Percentiles rank a stretch among this genome's conserved stretches.
Evolutionary conservation across 768 basidiomycete species (phyloP).

Genomic region (Termitomyces sp.): DNA sequence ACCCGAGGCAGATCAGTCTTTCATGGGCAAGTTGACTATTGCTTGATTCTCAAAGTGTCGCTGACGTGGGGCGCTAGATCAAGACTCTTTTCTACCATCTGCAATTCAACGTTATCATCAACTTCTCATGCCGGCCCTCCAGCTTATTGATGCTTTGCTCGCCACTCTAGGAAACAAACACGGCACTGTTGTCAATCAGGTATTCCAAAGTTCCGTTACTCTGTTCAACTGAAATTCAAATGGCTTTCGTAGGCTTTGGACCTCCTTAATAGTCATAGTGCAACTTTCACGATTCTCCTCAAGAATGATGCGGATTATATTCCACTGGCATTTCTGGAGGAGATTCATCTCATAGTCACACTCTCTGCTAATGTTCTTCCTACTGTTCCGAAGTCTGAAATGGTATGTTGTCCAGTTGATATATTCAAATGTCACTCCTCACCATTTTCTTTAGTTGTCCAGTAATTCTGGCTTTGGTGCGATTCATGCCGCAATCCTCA

Average conservation of each 20-base stretch:
- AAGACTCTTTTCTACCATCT: slow-evolving; percentile 83
- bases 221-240: background rate
- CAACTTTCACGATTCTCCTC: slow-evolving; percentile 79
- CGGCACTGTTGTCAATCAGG: slow-evolving; percentile 66
- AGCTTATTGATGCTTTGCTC: slow-evolving; percentile 73
- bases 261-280: slow-evolving; percentile 78
- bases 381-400: slow-evolving; percentile 68
- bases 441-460: slow-evolving; percentile 34
- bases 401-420: slow-evolving; percentile 46
- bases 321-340: slow-evolving; percentile 66
- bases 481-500: slow-evolving; percentile 75
- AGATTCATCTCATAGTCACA: slow-evolving; percentile 74
- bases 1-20: slow-evolving; percentile 78
- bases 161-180: slow-evolving; percentile 74
- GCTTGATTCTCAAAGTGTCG: background rate
- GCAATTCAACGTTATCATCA: slow-evolving; percentile 91
- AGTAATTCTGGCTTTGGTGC: slow-evolving; percentile 79
- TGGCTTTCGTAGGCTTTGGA: slow-evolving; percentile 55
- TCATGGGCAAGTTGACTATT: slow-evolving; percentile 59
- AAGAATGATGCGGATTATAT: slow-evolving; percentile 67
- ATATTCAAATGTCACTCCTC: background rate
- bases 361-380: slow-evolving; percentile 68
- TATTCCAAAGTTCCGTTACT: slow-evolving; percentile 17
- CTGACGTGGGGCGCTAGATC: slow-evolving; percentile 43
- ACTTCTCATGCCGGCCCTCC: slow-evolving; percentile 80